Evolutionary conservation across 768 basidiomycete genomes (phyloP), one percentile per base, ranked within the genome.

Genomic region (Boletus coccyginus): DNA sequence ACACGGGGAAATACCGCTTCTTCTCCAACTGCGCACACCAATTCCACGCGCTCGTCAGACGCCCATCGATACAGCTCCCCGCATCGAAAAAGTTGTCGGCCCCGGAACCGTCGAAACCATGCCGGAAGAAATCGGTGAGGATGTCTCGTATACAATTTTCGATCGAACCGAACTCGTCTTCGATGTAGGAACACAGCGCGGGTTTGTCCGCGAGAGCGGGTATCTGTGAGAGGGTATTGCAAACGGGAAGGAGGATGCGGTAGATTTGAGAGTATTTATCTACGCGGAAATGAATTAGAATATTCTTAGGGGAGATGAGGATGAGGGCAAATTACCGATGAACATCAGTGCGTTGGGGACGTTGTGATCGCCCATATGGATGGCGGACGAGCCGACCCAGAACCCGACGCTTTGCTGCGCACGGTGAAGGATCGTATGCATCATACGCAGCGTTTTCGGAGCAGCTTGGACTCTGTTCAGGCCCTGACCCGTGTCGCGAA

Each of bases 181-280:
- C 88, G 36, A 93, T 86, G 69, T 91, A 93, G 21, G 84, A 83
- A 27, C 77, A 78, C 33, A 94, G 65, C 10, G 88, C 86, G 16
- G 90, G 88, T 60, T 86, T 90, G 49, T 81, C 74, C 8, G 78
- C 75, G 21, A 93, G 74, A n/a, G 66, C 63, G 14, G 87, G 84
- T 56, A 93, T 88, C 59, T 91, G 86, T 4, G 79, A 77, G 50
- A 94, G 80, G 31, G 90, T 84, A 62, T 88, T 93, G 76, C 90
- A 92, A 55, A 94, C 88, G 5, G 92, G 92, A 27, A 93, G 78
- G 21, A 93, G 83, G 66, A 94, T 94, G 62, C 92, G 88, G 73
- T 93, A 94, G 46, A 94, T 88, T 68, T 94, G 92, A 13, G 91
- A 91, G 73, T 94, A 94, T 68, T 94, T 94, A 80, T 94, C 81